A percentile compares a stretch with the other conserved stretches of the same genome.
phyloP scores from a whole-genome alignment of 2,329 filamentous ascomycete species.

The Taxawa tesnikishii region DNA sequence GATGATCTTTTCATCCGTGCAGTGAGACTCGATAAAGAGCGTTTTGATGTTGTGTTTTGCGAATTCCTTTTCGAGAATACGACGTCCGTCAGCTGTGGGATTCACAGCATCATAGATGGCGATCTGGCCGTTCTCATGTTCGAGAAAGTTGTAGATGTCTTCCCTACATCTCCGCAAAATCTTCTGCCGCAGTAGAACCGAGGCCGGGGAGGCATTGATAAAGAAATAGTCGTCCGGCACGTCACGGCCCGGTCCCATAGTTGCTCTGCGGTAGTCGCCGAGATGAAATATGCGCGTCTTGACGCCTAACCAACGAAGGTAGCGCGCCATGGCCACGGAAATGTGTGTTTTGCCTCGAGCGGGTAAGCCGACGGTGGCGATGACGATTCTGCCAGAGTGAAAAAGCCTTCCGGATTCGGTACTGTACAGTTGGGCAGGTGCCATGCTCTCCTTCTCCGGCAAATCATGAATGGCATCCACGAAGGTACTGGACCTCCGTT shows the following conservation, averaged over 20 bases:
- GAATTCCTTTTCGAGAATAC: slow-evolving; percentile 85
- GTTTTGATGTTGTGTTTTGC: slow-evolving; percentile 96
- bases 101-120: slow-evolving; percentile 99
- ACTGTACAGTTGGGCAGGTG: slow-evolving; percentile 92
- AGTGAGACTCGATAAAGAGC: slow-evolving; percentile 91
- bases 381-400: slow-evolving; percentile 92
- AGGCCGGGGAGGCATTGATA: slow-evolving; percentile 81
- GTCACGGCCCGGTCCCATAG: slow-evolving; percentile 68
- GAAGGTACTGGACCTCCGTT: slow-evolving; percentile 87
- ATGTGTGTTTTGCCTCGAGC: slow-evolving; percentile 97
- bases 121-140: slow-evolving; percentile 95
- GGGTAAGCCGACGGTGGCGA: slow-evolving; percentile 90
- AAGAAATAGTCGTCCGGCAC: slow-evolving; percentile 98
- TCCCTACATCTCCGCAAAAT: slow-evolving; percentile 95
- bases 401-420: slow-evolving; percentile 96
- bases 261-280: slow-evolving; percentile 89
- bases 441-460: slow-evolving; percentile 69
- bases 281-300: slow-evolving; percentile 97
- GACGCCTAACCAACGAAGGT: slow-evolving; percentile 92
- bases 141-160: slow-evolving; percentile 91
- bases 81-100: slow-evolving; percentile 68
- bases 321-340: slow-evolving; percentile 87
- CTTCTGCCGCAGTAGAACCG: slow-evolving; percentile 89
- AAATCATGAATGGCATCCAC: slow-evolving; percentile 96
- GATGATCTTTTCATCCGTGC: slow-evolving; percentile 85